A percentile compares a stretch with the other conserved stretches of the same genome.
Evolutionary conservation across 1,284 basidiomycete genomes (phyloP).

Genomic region (Cryptococcus depauperatus): DNA sequence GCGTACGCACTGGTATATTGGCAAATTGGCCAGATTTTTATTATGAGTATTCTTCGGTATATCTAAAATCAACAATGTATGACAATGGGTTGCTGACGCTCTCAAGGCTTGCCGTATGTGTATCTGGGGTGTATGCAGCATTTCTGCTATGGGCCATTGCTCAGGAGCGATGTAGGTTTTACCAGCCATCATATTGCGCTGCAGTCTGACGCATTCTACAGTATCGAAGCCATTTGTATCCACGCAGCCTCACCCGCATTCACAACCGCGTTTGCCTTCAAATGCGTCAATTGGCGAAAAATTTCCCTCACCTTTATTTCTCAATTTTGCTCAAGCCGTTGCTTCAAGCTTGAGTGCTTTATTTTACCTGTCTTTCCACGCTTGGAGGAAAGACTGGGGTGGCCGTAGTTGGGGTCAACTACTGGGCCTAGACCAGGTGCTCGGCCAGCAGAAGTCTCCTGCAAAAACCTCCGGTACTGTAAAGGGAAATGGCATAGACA

Average conservation of each 20-base stretch:
- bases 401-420: slow-evolving; percentile 7
- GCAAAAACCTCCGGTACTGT: background rate
- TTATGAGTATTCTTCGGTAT: no score
- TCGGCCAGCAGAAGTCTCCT: background rate
- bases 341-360: slow-evolving; percentile 71
- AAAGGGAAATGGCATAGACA: background rate
- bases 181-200: background rate
- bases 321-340: slow-evolving; percentile 78
- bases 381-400: slow-evolving; percentile 18
- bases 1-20: no score
- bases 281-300: slow-evolving; percentile 52
- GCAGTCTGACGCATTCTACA: slow-evolving; percentile 30
- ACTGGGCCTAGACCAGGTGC: slow-evolving; percentile 23
- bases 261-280: slow-evolving; percentile 12
- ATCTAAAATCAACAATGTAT: no score
- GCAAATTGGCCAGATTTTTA: no score
- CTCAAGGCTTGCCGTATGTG: slow-evolving; percentile 37
- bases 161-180: slow-evolving; percentile 69
- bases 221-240: slow-evolving; percentile 76
- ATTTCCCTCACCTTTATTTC: slow-evolving; percentile 79
- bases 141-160: slow-evolving; percentile 75
- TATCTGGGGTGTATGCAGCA: slow-evolving; percentile 44
- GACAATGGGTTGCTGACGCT: background rate
- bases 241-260: slow-evolving; percentile 45
- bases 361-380: slow-evolving; percentile 60